A percentile compares a stretch with the other conserved stretches of the same genome.
Evolutionary conservation across 2,329 filamentous ascomycete species (phyloP).

Genomic region (Akanthomyces muscarius): DNA sequence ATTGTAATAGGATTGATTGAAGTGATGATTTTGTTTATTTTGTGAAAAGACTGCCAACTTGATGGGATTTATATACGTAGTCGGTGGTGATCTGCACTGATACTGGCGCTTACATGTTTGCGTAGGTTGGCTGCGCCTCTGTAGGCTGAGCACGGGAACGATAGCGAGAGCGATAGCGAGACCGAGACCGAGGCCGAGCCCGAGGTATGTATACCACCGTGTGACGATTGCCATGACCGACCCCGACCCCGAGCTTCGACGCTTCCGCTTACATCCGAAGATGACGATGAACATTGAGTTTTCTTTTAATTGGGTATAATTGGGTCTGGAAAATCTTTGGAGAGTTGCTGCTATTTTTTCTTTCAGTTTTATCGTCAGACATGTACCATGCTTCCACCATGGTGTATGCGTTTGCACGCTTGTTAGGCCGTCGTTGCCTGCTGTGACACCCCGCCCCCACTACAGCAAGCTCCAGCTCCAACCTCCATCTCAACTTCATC

Average conservation of each 20-base stretch:
- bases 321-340: too few relatives aligned
- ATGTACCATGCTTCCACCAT: too few relatives aligned
- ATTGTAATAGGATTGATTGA: neutral
- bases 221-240: neutral
- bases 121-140: slow-evolving; percentile 5
- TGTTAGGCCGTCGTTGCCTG: slow-evolving; percentile 7
- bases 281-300: too few relatives aligned
- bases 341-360: too few relatives aligned
- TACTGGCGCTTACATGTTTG: neutral
- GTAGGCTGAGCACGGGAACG: neutral
- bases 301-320: too few relatives aligned
- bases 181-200: slow-evolving; percentile 3
- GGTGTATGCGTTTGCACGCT: neutral
- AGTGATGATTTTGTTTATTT: neutral
- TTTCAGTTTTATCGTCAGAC: too few relatives aligned
- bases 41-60: neutral
- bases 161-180: slow-evolving; percentile 10
- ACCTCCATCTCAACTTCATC: slow-evolving; percentile 16
- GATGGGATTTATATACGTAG: slow-evolving; percentile 2
- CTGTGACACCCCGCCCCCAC: slow-evolving; percentile 10
- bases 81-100: neutral
- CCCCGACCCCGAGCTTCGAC: neutral
- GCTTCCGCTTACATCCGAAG: neutral
- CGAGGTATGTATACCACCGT: neutral
- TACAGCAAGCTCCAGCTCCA: slow-evolving; percentile 8